Base-by-base conservation (phyloP, 1,284 basidiomycete species). In the Tilletia walkeri region DNA sequence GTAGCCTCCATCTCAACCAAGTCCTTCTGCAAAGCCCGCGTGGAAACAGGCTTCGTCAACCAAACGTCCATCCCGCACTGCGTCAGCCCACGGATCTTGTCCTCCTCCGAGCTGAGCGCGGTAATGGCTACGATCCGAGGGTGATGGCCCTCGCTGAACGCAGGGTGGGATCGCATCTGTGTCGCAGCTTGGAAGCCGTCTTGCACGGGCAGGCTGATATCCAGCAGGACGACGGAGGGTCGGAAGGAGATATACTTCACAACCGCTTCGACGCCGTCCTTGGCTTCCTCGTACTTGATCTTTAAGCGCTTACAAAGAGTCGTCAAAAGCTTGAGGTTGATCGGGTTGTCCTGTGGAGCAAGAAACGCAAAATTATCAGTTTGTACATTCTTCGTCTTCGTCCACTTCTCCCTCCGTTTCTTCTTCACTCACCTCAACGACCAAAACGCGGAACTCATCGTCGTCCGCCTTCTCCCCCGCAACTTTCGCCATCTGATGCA, bases 321-420 rank as follows among this genome's bases (percentile, higher is more conserved):
- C 24, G 77, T 76, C 34, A 80, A 71, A 18, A 80, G 71, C 30
- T 53, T 61, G 73, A 80, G 75, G 72, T 80, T 80, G 68, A 79
- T 73, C 30, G 76, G 76, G 53, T 80, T 80, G 73, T 80, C 79
- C 67, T 65, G 41, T 1, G 14, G 41, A 9, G 6, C 6, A 45
- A 45, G 41, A 45, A 14, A 45, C 9, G 24, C 24, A 30, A 30
- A 30, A 30, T 1, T 30, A 30, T 30, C 24, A 30, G 24, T 30
- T 30, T 30, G 24, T 20, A 50, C 48, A 50, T 50, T 50, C 20
- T 16, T 2, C 48, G 20, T 14, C 48, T 16, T 16, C 48, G 48
- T 14, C 20, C 48, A 20, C 48, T 14, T 14, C 16, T 50, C 16
- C 14, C 14, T 50, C 16, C 20, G 14, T 16, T 50, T 20, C 48